phyloP scores from a whole-genome alignment of 2,329 filamentous ascomycete genomes.

The Geosmithia morbida region DNA sequence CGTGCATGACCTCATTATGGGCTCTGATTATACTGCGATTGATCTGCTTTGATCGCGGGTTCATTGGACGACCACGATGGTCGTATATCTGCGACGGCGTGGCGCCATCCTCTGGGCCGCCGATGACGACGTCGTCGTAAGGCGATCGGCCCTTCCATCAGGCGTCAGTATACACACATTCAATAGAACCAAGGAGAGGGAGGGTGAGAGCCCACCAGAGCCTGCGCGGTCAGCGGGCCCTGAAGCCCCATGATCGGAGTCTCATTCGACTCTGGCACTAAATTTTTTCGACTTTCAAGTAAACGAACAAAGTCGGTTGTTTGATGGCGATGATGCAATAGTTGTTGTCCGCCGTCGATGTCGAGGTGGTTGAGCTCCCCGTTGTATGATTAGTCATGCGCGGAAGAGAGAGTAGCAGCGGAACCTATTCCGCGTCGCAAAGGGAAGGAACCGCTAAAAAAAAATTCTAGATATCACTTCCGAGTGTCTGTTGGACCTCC shows the following conservation, averaged over 20 bases:
- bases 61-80: slow-evolving; percentile 38
- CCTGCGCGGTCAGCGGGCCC: slow-evolving; percentile 41
- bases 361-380: neutral
- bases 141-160: slow-evolving; percentile 38
- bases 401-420: neutral
- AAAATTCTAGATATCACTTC: slow-evolving; percentile 3
- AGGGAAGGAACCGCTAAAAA: slow-evolving; percentile 1
- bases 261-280: neutral
- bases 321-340: slow-evolving; percentile 1
- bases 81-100: slow-evolving; percentile 35
- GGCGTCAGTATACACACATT: neutral
- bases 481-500: neutral
- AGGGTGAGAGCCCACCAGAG: slow-evolving; percentile 24
- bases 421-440: neutral
- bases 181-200: neutral
- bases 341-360: neutral
- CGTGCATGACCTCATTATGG: slow-evolving; percentile 49
- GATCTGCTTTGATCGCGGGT: slow-evolving; percentile 36
- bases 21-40: slow-evolving; percentile 43
- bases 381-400: neutral
- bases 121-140: slow-evolving; percentile 40
- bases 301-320: neutral
- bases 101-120: slow-evolving; percentile 23
- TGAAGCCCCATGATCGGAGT: slow-evolving; percentile 31
- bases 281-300: neutral